Evolutionary conservation across 257 asterid species (phyloP), one percentile per base, ranked within the genome.

Genomic region (Fraxinus cuspidata): DNA sequence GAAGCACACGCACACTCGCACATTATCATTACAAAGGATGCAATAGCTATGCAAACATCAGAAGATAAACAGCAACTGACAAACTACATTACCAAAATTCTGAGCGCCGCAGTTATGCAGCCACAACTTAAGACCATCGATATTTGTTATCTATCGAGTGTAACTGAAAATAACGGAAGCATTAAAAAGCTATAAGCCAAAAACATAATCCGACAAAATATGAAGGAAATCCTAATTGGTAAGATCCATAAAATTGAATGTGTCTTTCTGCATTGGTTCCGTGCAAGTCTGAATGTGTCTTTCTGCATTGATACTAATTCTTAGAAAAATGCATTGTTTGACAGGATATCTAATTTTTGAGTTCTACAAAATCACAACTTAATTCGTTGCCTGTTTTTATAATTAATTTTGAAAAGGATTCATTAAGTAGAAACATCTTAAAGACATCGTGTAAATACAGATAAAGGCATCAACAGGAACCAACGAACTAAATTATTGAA

Each of bases 61-160:
- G 37, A 21, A 28, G 66, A 0, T 10, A 44, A 63, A 71, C 66
- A 49, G 71, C 71, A 37, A 28, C 72, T 37, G 34, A 56, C 78
- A 51, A 74, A 74, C 78, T 29, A 40, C 7, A 8, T 74, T 58
- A 74, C 35, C 35, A 21, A 74, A 34, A 70, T 58, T 53, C 63
- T 34, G 5, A 38, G 51, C 7, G 18, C 79, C 65, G 47, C 29
- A 75, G 4, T 38, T 38, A 27, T 27, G 35, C 3, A 10, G 38
- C 58, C 65, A 60, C 31, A 63, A 42, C 9, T 8, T 38, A 7
- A 5, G 27, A 56, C 65, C 28, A n/a, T n/a, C 27, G n/a, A 56
- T n/a, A 56, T 56, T n/a, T 7, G 21, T 56, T 56, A 19, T 19
- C 25, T 16, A 53, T 16, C 1, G 25, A 19, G 27, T 19, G 71